phyloP scores from a whole-genome alignment of 2,329 filamentous ascomycete species.

The Diplodia scrobiculata region DNA sequence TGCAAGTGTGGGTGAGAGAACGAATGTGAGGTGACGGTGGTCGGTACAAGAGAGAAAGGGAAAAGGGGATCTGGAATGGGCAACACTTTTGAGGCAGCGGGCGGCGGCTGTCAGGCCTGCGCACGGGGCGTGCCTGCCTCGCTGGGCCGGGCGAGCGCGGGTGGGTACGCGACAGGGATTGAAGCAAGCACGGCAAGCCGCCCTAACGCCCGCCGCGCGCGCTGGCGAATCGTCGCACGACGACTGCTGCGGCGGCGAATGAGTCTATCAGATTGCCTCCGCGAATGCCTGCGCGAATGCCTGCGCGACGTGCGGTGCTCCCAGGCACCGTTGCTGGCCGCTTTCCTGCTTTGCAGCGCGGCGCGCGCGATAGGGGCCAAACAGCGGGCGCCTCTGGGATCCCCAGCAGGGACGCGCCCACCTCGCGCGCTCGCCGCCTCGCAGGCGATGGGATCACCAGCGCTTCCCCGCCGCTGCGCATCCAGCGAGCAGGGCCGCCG shows the following conservation, averaged over 20 bases:
- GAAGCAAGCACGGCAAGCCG: constrained; percentile 15
- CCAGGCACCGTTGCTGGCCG: constrained; percentile 14
- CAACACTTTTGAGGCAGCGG: constrained; percentile 29
- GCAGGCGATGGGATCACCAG: constrained; percentile 20
- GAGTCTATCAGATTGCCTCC: constrained; percentile 21
- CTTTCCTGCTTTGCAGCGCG: constrained; percentile 18
- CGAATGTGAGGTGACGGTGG: constrained; percentile 26
- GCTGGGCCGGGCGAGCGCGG: constrained; percentile 24
- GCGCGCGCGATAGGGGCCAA: constrained; percentile 12
- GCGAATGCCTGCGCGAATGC: constrained; percentile 3
- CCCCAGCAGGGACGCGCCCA: neutral
- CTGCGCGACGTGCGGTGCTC: constrained; percentile 20
- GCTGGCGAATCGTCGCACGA: constrained; percentile 25
- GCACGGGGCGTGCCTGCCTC: constrained; percentile 28
- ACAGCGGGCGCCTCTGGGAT: neutral
- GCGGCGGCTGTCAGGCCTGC: constrained; percentile 30
- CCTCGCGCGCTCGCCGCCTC: constrained; percentile 11
- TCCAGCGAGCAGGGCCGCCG: constrained; percentile 12
- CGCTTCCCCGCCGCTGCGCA: constrained; percentile 25
- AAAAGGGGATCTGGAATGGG: constrained; percentile 30
- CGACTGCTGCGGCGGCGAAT: constrained; percentile 5
- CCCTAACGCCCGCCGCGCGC: constrained; percentile 22
- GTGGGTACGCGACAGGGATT: constrained; percentile 26
- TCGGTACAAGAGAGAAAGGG: constrained; percentile 29
- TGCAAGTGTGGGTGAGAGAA: constrained; percentile 18